A percentile compares a stretch with the other conserved stretches of the same genome.
Evolutionary conservation across 2,329 filamentous ascomycete species (phyloP).

Genomic region (Bipolaris zeicola): DNA sequence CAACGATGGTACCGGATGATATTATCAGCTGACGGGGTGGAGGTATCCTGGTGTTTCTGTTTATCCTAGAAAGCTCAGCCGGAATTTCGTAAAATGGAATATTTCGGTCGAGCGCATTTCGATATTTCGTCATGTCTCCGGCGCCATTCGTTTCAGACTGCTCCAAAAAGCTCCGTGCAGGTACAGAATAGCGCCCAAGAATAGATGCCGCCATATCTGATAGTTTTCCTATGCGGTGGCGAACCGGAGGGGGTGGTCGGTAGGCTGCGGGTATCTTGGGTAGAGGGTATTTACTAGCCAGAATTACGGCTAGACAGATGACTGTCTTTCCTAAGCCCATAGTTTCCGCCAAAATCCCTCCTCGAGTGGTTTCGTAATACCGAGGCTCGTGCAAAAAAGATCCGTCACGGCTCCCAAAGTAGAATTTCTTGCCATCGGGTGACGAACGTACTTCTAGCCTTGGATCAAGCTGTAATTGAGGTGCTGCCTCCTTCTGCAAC

Average conservation of each 20-base stretch:
- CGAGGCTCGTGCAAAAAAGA: slow-evolving; percentile 68
- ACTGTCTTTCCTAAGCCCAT: slow-evolving; percentile 85
- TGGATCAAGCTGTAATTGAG: slow-evolving; percentile 72
- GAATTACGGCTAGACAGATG: slow-evolving; percentile 74
- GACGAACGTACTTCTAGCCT: slow-evolving; percentile 66
- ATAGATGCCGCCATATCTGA: slow-evolving; percentile 76
- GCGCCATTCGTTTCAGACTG: slow-evolving; percentile 46
- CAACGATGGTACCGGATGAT: slow-evolving; percentile 72
- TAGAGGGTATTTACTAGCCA: slow-evolving; percentile 74
- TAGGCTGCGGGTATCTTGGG: slow-evolving; percentile 69
- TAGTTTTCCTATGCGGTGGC: slow-evolving; percentile 64
- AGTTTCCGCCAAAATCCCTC: slow-evolving; percentile 80
- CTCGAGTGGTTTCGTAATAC: slow-evolving; percentile 74
- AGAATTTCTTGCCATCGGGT: slow-evolving; percentile 68
- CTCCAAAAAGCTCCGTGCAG: slow-evolving; percentile 72
- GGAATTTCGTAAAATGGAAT: slow-evolving; percentile 51
- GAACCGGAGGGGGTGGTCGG: slow-evolving; percentile 51
- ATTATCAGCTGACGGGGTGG: slow-evolving; percentile 63
- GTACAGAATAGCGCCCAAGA: slow-evolving; percentile 68
- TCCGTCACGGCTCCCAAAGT: slow-evolving; percentile 69
- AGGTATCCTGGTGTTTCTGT: slow-evolving; percentile 49
- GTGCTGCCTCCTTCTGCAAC: slow-evolving; percentile 77
- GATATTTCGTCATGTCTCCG: slow-evolving; percentile 43
- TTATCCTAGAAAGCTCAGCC: slow-evolving; percentile 47
- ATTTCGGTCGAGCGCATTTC: slow-evolving; percentile 40